Evolutionary conservation across 1,284 basidiomycete species (phyloP).

Genomic region (Entoloma clypeatum): DNA sequence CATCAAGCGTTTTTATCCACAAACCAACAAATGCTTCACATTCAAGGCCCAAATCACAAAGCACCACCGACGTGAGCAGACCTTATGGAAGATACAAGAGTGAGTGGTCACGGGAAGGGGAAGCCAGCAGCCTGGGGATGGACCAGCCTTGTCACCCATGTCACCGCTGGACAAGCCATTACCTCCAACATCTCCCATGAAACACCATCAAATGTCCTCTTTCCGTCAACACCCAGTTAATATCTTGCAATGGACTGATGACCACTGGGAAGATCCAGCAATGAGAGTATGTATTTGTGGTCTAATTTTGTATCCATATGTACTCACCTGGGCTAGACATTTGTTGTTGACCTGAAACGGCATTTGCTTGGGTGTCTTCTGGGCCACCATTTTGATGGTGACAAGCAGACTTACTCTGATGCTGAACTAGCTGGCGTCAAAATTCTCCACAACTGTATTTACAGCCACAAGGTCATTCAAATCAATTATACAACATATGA

Average conservation of each 20-base stretch:
- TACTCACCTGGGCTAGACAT: background rate
- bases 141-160: slow-evolving; percentile 1
- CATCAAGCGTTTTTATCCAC: slow-evolving; percentile 30
- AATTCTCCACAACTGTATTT: background rate
- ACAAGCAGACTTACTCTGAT: background rate
- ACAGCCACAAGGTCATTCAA: background rate
- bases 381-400: background rate
- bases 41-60: slow-evolving; percentile 1
- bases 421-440: background rate
- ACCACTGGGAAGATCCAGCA: background rate
- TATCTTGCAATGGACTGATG: background rate
- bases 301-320: background rate
- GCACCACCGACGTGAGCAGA: background rate
- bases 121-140: background rate
- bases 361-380: background rate
- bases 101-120: background rate
- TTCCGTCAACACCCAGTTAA: background rate
- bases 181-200: background rate
- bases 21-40: slow-evolving; percentile 25
- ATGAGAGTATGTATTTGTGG: background rate
- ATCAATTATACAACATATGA: slow-evolving; percentile 27
- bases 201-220: slow-evolving; percentile 1
- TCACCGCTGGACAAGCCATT: slow-evolving; percentile 2
- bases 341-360: background rate
- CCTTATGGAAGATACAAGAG: background rate